Conservation (phyloP, 1,284 basidiomycete genomes). For the Leccinum subatratum region DNA sequence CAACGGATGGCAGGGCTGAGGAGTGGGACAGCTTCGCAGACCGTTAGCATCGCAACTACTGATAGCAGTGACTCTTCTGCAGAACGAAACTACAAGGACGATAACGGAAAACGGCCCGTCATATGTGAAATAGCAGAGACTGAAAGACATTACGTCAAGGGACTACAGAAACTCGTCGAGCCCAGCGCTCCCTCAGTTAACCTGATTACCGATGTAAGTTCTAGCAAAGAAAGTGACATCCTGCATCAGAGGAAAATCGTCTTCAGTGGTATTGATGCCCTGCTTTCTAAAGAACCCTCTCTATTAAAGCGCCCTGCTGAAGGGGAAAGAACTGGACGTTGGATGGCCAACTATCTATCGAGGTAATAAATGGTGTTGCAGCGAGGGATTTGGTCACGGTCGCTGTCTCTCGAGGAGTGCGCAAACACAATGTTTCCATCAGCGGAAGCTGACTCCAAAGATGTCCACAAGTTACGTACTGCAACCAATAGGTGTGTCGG, state of each 20-base stretch:
- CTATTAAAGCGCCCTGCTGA: conserved; percentile 50
- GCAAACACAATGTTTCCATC: background rate
- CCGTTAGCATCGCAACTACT: conserved; percentile 67
- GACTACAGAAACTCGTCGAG: conserved; percentile 84
- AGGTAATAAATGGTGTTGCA: conserved; percentile 78
- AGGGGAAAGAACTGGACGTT: conserved; percentile 54
- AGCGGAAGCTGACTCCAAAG: background rate
- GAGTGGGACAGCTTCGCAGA: conserved; percentile 57
- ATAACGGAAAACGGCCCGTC: conserved; percentile 75
- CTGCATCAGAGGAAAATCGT: conserved; percentile 85
- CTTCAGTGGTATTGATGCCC: conserved; percentile 85
- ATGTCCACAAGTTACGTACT: conserved; percentile 49
- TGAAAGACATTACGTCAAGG: conserved; percentile 92
- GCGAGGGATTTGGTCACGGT: too few species aligned
- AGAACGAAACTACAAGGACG: conserved; percentile 84
- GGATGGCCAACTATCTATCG: conserved; percentile 70
- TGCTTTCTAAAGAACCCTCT: conserved; percentile 78
- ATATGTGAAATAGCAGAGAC: conserved; percentile 86
- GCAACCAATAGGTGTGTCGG: conserved; percentile 78
- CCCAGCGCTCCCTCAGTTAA: conserved; percentile 74
- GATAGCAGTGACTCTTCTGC: conserved; percentile 65
- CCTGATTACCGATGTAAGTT: conserved; percentile 61
- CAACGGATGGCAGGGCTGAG: conserved; percentile 44
- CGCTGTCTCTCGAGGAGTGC: too few species aligned
- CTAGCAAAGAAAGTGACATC: conserved; percentile 82